Evolutionary conservation across 768 basidiomycete species (phyloP).

Genomic region (Naematelia aurantialba): DNA sequence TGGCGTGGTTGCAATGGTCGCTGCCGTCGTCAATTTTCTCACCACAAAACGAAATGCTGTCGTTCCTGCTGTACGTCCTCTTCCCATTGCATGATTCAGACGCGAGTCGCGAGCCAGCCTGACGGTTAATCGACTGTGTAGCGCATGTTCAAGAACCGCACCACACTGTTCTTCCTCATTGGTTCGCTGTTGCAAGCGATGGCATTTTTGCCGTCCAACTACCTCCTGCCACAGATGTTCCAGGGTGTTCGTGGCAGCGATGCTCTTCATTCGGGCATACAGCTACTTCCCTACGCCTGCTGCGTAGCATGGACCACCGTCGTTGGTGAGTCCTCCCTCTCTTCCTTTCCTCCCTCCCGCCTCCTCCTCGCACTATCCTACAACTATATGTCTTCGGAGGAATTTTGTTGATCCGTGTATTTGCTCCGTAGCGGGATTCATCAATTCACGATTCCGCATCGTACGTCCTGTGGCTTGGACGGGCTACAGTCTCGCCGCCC

Average conservation of each 20-base stretch:
- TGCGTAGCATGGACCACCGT: slow-evolving; percentile 31
- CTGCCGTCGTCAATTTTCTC: slow-evolving; percentile 35
- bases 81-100: neutral
- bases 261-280: slow-evolving; percentile 32
- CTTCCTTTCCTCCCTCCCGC: neutral
- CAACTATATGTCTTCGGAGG: no score
- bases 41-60: slow-evolving; percentile 51
- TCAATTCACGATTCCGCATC: slow-evolving; percentile 41
- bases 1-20: slow-evolving; percentile 26
- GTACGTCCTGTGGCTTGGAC: slow-evolving; percentile 46
- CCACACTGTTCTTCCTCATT: slow-evolving; percentile 43
- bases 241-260: slow-evolving; percentile 41
- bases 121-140: slow-evolving; percentile 1
- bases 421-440: slow-evolving; percentile 30
- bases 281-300: slow-evolving; percentile 42
- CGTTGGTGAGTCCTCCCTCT: slow-evolving; percentile 28
- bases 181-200: slow-evolving; percentile 41
- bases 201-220: slow-evolving; percentile 40
- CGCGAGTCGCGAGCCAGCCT: neutral
- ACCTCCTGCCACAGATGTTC: slow-evolving; percentile 38
- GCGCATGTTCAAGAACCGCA: slow-evolving; percentile 48
- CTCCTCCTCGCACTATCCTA: neutral
- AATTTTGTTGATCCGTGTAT: neutral
- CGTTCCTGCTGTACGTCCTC: slow-evolving; percentile 46
- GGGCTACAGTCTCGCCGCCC: slow-evolving; percentile 35